Conservation (phyloP, 192 early-diverging fungal species). For the Podila clonocystis region DNA sequence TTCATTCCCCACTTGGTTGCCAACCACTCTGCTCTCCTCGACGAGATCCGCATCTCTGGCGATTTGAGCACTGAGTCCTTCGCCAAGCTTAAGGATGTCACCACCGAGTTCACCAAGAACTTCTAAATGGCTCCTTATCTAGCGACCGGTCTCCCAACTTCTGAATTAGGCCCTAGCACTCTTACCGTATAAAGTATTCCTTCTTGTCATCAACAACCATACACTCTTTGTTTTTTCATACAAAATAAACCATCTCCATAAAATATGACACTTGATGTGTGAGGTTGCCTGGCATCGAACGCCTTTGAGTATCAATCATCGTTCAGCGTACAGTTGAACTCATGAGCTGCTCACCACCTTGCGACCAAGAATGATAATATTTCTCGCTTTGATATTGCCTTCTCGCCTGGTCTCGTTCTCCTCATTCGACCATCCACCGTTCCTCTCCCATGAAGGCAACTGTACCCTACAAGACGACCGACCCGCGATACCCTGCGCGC, state of each 20-base stretch:
- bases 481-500: too few species aligned
- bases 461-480: too few species aligned
- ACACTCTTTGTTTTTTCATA: conserved; percentile 1
- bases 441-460: too few species aligned
- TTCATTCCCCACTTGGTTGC: conserved; percentile 89
- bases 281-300: too few species aligned
- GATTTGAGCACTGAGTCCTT: conserved; percentile 89
- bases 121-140: conserved; percentile 60
- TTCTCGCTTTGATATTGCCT: too few species aligned
- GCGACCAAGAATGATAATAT: neutral
- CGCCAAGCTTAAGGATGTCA: conserved; percentile 90
- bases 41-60: conserved; percentile 90
- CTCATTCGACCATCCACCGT: too few species aligned
- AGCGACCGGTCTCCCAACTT: neutral
- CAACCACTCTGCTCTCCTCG: conserved; percentile 90
- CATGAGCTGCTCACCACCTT: neutral
- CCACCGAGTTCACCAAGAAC: conserved; percentile 77
- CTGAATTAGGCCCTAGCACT: neutral
- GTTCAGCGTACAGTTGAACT: neutral
- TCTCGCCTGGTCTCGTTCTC: too few species aligned
- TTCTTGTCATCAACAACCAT: neutral
- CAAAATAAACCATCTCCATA: neutral
- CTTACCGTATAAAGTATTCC: neutral
- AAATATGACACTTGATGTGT: too few species aligned
- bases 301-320: neutral